Conservation (phyloP, 1,139 yeast species). For the Geotrichum australiense region DNA sequence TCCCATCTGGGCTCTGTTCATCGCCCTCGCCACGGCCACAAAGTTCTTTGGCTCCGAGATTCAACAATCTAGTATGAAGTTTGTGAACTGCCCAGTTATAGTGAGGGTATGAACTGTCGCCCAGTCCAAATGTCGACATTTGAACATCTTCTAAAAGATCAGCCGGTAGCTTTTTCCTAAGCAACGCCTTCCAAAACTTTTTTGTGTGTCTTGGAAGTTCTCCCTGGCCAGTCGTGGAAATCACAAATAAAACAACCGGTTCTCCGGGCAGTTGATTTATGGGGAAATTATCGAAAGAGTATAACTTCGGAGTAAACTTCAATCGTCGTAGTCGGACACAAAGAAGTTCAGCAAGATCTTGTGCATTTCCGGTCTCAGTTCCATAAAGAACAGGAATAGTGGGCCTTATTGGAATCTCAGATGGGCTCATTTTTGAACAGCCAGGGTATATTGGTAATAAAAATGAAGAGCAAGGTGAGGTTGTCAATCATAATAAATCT, state of each 20-base stretch:
- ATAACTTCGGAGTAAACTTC: conserved; percentile 42
- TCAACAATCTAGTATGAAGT: conserved; percentile 66
- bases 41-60: conserved; percentile 73
- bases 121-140: conserved; percentile 78
- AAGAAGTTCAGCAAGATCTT: conserved; percentile 71
- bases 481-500: too few species aligned
- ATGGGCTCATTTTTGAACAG: conserved; percentile 2
- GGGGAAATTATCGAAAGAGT: conserved; percentile 52
- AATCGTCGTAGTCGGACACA: conserved; percentile 51
- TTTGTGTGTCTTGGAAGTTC: conserved; percentile 76
- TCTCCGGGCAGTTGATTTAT: conserved; percentile 40
- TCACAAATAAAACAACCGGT: conserved; percentile 52
- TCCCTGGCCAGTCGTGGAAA: conserved; percentile 96
- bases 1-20: conserved; percentile 73
- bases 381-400: conserved; percentile 58
- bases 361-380: conserved; percentile 89
- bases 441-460: background rate
- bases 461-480: background rate
- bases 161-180: conserved; percentile 58
- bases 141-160: conserved; percentile 51
- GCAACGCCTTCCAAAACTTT: conserved; percentile 65
- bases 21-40: conserved; percentile 81
- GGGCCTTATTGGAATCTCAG: conserved; percentile 8
- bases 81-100: conserved; percentile 80
- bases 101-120: conserved; percentile 88